Conservation (phyloP, 2,329 filamentous ascomycete species). For the Whalleya microplaca region DNA sequence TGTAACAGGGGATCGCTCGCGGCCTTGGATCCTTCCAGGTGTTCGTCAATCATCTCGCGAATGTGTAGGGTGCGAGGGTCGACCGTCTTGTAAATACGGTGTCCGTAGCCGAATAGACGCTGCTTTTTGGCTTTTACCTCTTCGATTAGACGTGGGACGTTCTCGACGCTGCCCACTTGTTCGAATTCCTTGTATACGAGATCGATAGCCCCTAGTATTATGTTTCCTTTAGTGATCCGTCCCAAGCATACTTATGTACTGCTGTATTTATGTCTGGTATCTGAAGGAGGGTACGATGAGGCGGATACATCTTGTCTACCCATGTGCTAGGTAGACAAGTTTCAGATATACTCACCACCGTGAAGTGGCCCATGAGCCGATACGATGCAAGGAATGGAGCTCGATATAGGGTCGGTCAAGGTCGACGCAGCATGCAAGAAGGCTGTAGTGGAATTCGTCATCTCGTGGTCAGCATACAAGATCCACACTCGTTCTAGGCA, state of each 20-base stretch:
- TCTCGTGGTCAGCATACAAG: conserved; percentile 49
- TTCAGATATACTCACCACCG: conserved; percentile 22
- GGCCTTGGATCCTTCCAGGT: conserved; percentile 31
- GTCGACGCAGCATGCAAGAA: conserved; percentile 48
- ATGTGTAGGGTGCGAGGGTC: no score
- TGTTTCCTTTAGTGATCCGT: no score
- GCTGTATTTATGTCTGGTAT: no score
- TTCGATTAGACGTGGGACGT: not conserved
- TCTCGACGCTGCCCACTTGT: conserved; percentile 30
- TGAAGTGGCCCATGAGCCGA: conserved; percentile 48
- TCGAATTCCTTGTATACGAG: conserved; percentile 44
- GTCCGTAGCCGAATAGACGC: conserved; percentile 43
- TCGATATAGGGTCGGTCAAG: conserved; percentile 46
- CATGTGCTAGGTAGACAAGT: no score
- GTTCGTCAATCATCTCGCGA: no score
- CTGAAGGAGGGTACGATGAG: no score
- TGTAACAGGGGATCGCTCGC: conserved; percentile 32
- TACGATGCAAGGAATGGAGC: conserved; percentile 41
- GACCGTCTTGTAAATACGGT: no score
- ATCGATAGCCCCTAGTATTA: conserved; percentile 44
- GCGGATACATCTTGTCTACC: no score
- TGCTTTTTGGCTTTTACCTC: no score
- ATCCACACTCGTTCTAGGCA: conserved; percentile 42
- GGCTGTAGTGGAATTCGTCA: conserved; percentile 49
- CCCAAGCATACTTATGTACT: no score